Conservation (phyloP, 2,329 filamentous ascomycete species). For the Clarireedia homoeocarpa region DNA sequence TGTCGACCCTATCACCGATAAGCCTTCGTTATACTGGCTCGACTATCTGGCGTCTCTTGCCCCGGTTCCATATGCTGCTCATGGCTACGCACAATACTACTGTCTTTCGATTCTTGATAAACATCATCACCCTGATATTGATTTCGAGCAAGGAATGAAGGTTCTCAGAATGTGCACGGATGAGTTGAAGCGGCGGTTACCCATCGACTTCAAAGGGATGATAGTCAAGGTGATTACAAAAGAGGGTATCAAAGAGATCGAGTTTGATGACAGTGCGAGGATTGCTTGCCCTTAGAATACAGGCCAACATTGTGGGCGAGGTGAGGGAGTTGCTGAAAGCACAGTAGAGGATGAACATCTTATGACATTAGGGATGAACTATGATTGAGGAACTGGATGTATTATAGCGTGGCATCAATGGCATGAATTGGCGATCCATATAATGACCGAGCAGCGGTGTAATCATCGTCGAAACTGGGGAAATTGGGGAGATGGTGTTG, state of each 20-base stretch:
- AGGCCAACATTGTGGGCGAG: background rate
- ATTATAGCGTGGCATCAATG: conserved; percentile 25
- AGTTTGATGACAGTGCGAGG: conserved; percentile 62
- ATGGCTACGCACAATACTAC: conserved; percentile 99
- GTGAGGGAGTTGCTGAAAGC: background rate
- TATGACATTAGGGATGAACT: conserved; percentile 5
- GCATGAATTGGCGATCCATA: conserved; percentile 12
- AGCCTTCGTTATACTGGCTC: conserved; percentile 92
- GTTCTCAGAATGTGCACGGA: conserved; percentile 91
- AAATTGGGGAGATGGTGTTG: too few species aligned
- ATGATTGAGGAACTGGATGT: conserved; percentile 19
- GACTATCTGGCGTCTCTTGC: conserved; percentile 91
- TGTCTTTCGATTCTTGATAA: conserved; percentile 97
- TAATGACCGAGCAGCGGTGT: background rate
- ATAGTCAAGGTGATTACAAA: conserved; percentile 89
- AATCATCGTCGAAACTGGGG: too few species aligned
- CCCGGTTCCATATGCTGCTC: conserved; percentile 86
- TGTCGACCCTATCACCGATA: conserved; percentile 82
- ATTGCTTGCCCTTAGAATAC: conserved; percentile 23
- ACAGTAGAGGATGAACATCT: background rate
- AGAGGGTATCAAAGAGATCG: conserved; percentile 79
- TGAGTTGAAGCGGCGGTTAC: conserved; percentile 92
- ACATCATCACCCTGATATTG: conserved; percentile 94
- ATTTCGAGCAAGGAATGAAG: conserved; percentile 81
- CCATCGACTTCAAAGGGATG: conserved; percentile 98